Conservation (phyloP, 75 land plant species). For the Picea sitchensis region DNA sequence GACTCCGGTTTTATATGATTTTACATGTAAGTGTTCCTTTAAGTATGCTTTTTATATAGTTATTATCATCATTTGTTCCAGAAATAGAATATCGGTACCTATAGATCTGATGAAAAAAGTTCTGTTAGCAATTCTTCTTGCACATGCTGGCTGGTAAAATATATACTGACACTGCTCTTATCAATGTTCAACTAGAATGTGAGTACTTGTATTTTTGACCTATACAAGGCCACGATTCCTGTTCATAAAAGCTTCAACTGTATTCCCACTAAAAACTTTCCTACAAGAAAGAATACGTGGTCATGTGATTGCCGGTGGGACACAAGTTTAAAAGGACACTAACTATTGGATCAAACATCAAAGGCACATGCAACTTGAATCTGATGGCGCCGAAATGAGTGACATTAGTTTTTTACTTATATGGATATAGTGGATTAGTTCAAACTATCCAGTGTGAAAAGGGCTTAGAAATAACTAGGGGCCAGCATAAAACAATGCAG, state of each 20-base stretch:
- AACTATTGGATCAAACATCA: background rate
- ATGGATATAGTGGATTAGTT: too few species aligned
- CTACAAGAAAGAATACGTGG: background rate
- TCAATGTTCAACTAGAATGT: background rate
- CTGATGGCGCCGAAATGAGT: too few species aligned
- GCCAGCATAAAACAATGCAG: too few species aligned
- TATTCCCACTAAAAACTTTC: background rate
- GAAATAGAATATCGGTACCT: background rate
- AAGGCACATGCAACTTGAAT: too few species aligned
- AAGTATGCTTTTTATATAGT: background rate
- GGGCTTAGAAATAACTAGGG: too few species aligned
- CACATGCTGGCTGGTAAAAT: background rate
- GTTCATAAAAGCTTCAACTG: background rate
- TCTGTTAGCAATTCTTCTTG: background rate
- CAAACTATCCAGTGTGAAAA: too few species aligned
- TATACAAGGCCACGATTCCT: background rate
- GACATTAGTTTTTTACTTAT: too few species aligned
- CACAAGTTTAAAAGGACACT: background rate
- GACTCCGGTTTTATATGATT: background rate
- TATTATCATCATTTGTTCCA: background rate
- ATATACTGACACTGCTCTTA: background rate
- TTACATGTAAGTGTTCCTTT: background rate
- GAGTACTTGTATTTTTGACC: background rate
- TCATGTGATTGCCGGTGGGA: background rate
- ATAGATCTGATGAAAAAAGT: background rate